Evolutionary conservation across 1,284 basidiomycete genomes (phyloP).

Genomic region (Ustilago crameri): DNA sequence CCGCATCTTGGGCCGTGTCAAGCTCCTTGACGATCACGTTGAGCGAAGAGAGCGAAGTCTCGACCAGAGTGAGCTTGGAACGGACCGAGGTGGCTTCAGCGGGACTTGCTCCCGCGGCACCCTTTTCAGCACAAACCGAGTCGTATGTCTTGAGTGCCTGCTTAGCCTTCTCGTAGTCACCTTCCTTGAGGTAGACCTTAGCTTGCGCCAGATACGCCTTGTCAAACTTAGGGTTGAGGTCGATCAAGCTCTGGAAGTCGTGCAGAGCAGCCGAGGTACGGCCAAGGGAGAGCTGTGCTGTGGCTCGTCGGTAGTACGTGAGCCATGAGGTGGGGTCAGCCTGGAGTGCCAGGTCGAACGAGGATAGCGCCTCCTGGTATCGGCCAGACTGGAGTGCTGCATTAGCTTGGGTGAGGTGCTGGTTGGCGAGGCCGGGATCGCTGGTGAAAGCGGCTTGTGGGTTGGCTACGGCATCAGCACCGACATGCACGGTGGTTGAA

Average conservation of each 20-base stretch:
- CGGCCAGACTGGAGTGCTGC: conserved; percentile 54
- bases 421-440: conserved; percentile 27
- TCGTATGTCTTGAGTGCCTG: conserved; percentile 38
- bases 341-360: conserved; percentile 58
- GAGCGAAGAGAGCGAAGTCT: conserved; percentile 47
- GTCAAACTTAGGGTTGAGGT: conserved; percentile 61
- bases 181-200: conserved; percentile 61
- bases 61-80: conserved; percentile 34
- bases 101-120: conserved; percentile 4
- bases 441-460: conserved; percentile 14
- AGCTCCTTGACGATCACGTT: conserved; percentile 45
- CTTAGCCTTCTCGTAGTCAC: conserved; percentile 55
- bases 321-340: conserved; percentile 59
- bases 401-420: conserved; percentile 55
- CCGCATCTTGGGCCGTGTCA: conserved; percentile 38
- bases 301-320: conserved; percentile 64
- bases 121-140: conserved; percentile 31
- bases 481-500: conserved; percentile 20
- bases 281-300: conserved; percentile 64
- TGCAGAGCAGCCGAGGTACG: conserved; percentile 59
- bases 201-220: conserved; percentile 64
- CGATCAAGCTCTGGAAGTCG: conserved; percentile 56
- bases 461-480: conserved; percentile 15
- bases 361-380: conserved; percentile 56
- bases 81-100: conserved; percentile 32